Evolutionary conservation across 1,139 yeast genomes (phyloP).

Genomic region (Blastobotrys arbuscula): DNA sequence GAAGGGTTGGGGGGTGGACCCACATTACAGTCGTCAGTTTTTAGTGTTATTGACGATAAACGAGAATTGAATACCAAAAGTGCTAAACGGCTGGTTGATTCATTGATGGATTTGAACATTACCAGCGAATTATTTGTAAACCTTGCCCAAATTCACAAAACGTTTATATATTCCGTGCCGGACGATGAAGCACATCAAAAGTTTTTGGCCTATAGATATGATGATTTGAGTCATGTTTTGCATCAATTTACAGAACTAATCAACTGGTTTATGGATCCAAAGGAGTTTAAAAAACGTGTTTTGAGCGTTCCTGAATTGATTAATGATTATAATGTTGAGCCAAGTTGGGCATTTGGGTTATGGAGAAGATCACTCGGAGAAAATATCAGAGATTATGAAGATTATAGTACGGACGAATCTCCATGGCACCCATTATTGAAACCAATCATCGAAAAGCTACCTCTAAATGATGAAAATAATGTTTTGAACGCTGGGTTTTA

Average conservation of each 20-base stretch:
- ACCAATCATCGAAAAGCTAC: constrained; percentile 21
- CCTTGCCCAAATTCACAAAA: constrained; percentile 46
- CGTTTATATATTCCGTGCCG: constrained; percentile 36
- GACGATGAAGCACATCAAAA: constrained; percentile 53
- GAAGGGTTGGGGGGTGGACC: constrained; percentile 63
- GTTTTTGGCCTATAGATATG: constrained; percentile 63
- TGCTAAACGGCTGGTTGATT: constrained; percentile 48
- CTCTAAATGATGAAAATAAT: constrained; percentile 35
- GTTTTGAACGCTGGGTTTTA: constrained; percentile 45
- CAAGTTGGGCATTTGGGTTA: constrained; percentile 69
- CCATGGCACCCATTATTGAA: constrained; percentile 28
- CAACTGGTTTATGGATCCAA: constrained; percentile 43
- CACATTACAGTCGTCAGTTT: constrained; percentile 51
- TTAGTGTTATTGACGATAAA: constrained; percentile 57
- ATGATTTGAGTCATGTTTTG: constrained; percentile 61
- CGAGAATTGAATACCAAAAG: constrained; percentile 36
- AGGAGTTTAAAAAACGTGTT: constrained; percentile 39
- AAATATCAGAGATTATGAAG: constrained; percentile 27
- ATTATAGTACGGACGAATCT: constrained; percentile 2
- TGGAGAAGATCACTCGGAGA: constrained; percentile 55
- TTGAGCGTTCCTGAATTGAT: constrained; percentile 45
- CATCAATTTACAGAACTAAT: constrained; percentile 60
- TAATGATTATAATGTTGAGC: constrained; percentile 46
- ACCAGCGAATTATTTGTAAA: constrained; percentile 61
- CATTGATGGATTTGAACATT: constrained; percentile 44